Base-by-base conservation (phyloP, 1,284 basidiomycete species). In the Ceratobasidium sp. region DNA sequence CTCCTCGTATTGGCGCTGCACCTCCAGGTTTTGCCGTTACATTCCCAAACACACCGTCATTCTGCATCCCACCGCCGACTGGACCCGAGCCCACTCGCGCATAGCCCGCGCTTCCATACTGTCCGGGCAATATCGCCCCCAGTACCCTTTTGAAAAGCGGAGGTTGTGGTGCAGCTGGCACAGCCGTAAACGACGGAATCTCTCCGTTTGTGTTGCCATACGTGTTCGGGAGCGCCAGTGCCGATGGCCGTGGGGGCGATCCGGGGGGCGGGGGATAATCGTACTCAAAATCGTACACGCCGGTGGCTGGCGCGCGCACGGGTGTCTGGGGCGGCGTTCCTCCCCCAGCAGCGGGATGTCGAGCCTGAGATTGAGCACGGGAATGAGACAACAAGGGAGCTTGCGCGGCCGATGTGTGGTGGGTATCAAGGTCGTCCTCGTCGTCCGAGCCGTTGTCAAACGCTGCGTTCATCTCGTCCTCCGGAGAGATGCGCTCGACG, bases 21-120 rank as follows among this genome's bases (percentile, higher is more conserved):
- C 74, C 74, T 37, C 66, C 85, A 0, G 97, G 96, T 81, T 98
- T 97, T 0, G 97, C 98, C 76, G 89, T 91, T 46, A 99, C 89
- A 81, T 99, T 99, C 56, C 93, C 91, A 82, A 98, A 99, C 5
- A 99, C 96, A 14, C 97, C 97, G 79, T 98, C 96, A 79, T 97
- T 96, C 56, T 93, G 89, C 9, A 86, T 87, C 0, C 95, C 95
- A 0, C 94, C 92, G 19, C 93, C 95, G n/a, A 86, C 79, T 8
- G 82, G 79, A 7, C 80, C 74, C 11, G 58, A 9, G 1, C 75
- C 77, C 71, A 83, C 77, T 76, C 78, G 61, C 78, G 80, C 78
- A 76, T 34, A 78, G 37, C 78, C 81, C 34, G 79, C 84, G 1
- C 85, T 87, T 29, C 87, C 82, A 80, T 95, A 94, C 75, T 92